Conservation (phyloP, 73 alveolate species). For the Symbiodinium pilosum region DNA sequence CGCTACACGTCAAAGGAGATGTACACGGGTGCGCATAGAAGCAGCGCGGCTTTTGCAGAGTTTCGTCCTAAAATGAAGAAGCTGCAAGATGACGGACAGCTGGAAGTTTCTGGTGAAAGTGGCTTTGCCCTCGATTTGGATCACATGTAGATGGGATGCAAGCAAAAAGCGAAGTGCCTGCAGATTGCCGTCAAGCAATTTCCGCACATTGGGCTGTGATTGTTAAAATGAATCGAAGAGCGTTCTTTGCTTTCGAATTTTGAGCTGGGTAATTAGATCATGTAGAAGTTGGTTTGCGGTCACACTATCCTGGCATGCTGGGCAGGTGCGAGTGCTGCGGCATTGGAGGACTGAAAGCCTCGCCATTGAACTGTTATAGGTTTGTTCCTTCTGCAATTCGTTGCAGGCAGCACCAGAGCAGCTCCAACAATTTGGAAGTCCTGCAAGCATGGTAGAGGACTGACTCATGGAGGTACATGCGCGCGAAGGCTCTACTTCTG, state of each 20-base stretch:
- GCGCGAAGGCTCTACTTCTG: background rate
- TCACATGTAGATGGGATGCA: background rate
- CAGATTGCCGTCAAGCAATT: no score
- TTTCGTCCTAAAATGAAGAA: slow-evolving; percentile 70
- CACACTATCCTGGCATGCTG: no score
- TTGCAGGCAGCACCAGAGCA: no score
- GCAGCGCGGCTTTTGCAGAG: slow-evolving; percentile 36
- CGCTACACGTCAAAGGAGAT: slow-evolving; percentile 37
- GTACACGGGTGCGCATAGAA: slow-evolving; percentile 33
- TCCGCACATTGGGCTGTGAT: no score
- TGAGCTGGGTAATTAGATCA: no score
- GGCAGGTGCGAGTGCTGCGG: no score
- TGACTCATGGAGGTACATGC: background rate
- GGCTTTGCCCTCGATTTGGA: slow-evolving; percentile 28
- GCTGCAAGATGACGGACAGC: slow-evolving; percentile 46
- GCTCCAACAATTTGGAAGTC: background rate
- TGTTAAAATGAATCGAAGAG: no score
- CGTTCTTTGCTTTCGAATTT: background rate
- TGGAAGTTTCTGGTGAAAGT: slow-evolving; percentile 61
- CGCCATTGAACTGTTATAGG: no score
- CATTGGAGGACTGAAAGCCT: no score
- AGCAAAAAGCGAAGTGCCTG: no score
- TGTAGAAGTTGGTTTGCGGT: no score
- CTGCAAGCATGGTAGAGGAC: background rate
- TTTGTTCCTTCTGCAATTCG: no score